Base-by-base conservation (phyloP, 805 yeast species). In the Sugiyamaella valdiviana region DNA sequence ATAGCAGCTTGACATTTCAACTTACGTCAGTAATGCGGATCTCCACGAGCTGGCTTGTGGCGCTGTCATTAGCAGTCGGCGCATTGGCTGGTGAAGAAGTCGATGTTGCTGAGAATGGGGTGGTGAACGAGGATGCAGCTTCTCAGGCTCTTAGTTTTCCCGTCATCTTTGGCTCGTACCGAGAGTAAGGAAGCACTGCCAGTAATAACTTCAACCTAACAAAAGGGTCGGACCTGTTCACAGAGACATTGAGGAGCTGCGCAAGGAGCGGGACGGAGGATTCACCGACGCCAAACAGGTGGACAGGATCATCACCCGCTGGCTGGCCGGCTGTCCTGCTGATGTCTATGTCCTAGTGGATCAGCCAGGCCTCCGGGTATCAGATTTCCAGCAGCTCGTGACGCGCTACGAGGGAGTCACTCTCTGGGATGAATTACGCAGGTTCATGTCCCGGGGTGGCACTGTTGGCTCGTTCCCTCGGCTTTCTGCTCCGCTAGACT, bases 281-380 rank as follows among this genome's bases (percentile, higher is more conserved):
- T 29, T 48, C 22, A 54, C 51, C 6, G 5, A 44, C 15, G 37
- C 29, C 5, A 45, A 40, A 10, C 40, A 49, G 12, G 56, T 51
- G 6, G 12, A 44, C 7, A 20, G 20, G 15, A 42, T 72, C 2
- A 56, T 68, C 3, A 53, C 56, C 16, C 63, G 67, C 24, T 32
- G 71, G 38, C 50, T 71, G 6, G 63, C 62, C 5, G 57, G 62
- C 5, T 80, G 85, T 52, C 56, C 72, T 1, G 70, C 82, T 0
- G 75, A 79, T 59, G 78, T 80, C 0, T 80, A 76, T 51, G 56
- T 81, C 1, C 58, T 80, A 12, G 66, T 79, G 0, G 69, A 76
- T 49, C 74, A 73, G 40, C 84, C 85, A 2, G 83, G 83, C 0
- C 53, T 80, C 48, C 62, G 62, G 10, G 57, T 73, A 26, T 63